These are phyloP conservation scores for Gracilariopsis chorda DNA, from an alignment of 23 red algal genomes.

Conservation along the genomic window DNA sequence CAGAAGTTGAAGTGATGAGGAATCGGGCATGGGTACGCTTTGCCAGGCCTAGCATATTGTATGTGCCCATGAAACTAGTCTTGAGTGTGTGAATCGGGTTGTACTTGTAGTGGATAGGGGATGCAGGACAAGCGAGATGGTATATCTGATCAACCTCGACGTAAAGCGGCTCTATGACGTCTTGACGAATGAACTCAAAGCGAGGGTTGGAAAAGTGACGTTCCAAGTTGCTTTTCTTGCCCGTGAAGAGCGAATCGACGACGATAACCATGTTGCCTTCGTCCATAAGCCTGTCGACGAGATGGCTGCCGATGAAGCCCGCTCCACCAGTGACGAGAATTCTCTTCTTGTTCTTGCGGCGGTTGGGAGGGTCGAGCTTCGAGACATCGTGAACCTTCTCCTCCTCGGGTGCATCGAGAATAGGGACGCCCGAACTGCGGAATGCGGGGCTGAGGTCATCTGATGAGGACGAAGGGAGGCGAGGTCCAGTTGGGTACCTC, in stretches of 20 bases:
- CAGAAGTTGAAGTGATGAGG: constrained; percentile 92
- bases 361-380: constrained; percentile 83
- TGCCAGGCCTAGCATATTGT: constrained; percentile 98
- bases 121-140: constrained; percentile 98
- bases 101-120: constrained; percentile 99
- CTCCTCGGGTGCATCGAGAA: constrained; percentile 17
- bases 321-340: constrained; percentile 97
- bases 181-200: constrained; percentile 98
- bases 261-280: constrained; percentile 98
- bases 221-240: constrained; percentile 87
- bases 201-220: constrained; percentile 68
- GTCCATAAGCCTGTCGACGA: constrained; percentile 95
- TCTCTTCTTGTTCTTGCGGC: constrained; percentile 72
- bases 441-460: not conserved
- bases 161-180: constrained; percentile 84
- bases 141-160: constrained; percentile 97
- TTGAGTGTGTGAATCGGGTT: constrained; percentile 99
- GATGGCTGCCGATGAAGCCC: constrained; percentile 96
- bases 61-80: constrained; percentile 94
- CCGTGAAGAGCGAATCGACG: constrained; percentile 95
- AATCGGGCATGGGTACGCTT: constrained; percentile 94
- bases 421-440: constrained; percentile 9
- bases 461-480: not conserved
- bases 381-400: constrained; percentile 62
- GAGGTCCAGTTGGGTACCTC: not conserved